These are phyloP conservation scores for Trichoderma oligosporum DNA, from an alignment of 2,329 filamentous ascomycete genomes.

Conservation along the genomic window DNA sequence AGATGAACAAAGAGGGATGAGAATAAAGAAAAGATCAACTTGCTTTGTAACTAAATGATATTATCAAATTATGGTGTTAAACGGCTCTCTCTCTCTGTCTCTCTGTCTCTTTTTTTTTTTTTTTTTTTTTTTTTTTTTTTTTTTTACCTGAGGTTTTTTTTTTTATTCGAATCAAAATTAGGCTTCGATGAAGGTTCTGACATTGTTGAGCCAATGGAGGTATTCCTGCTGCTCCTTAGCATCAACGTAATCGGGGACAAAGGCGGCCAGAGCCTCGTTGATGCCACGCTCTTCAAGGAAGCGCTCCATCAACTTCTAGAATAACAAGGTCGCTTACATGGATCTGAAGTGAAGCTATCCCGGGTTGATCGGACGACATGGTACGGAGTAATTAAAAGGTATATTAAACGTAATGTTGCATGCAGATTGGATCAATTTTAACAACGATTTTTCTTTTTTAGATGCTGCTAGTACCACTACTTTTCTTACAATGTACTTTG, in stretches of 20 bases:
- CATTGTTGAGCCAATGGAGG: constrained; percentile 78
- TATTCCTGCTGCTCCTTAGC: constrained; percentile 99
- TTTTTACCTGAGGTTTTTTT: no score
- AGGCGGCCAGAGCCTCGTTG: constrained; percentile 78
- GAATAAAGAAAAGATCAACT: not conserved
- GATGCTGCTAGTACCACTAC: not conserved
- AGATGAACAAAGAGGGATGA: not conserved
- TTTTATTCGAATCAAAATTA: constrained; percentile 39
- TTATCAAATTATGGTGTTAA: not conserved
- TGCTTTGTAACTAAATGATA: not conserved
- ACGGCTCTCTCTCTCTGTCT: not conserved
- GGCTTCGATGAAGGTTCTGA: constrained; percentile 80
- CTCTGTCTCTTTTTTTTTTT: no score
- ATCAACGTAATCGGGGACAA: constrained; percentile 94
- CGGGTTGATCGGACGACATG: no score
- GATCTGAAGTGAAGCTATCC: no score
- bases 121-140: not conserved
- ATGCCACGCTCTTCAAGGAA: constrained; percentile 95
- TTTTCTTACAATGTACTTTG: not conserved
- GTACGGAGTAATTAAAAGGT: not conserved
- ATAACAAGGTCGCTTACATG: no score
- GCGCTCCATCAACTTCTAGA: constrained; percentile 80
- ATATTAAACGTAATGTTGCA: not conserved
- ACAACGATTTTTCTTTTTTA: constrained; percentile 10
- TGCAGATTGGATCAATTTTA: no score